phyloP scores from a whole-genome alignment of 2,329 filamentous ascomycete genomes.

The Fusarium lyarnte region DNA sequence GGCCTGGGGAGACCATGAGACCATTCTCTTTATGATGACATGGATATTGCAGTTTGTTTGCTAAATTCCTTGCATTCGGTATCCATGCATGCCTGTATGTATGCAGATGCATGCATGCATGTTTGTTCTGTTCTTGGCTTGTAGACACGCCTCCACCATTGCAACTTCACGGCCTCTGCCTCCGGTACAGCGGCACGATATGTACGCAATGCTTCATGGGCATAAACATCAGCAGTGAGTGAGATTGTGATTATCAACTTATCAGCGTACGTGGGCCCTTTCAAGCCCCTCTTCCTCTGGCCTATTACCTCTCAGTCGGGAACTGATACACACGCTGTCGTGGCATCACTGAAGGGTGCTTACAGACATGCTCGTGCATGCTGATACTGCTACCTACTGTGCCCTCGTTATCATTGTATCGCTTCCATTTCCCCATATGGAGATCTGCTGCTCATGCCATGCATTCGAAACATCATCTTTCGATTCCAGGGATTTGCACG shows the following conservation, averaged over 20 bases:
- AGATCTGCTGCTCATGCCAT: constrained; percentile 24
- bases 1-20: constrained; percentile 15
- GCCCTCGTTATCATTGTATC: constrained; percentile 13
- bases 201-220: constrained; percentile 22
- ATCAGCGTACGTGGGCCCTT: constrained; percentile 8
- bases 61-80: constrained; percentile 16
- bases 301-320: constrained; percentile 25
- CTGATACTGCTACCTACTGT: not conserved
- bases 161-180: constrained; percentile 8
- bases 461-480: constrained; percentile 24
- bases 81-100: constrained; percentile 1
- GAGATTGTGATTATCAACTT: constrained; percentile 27
- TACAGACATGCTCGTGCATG: constrained; percentile 28
- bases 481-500: constrained; percentile 14
- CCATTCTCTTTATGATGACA: constrained; percentile 24
- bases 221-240: constrained; percentile 21
- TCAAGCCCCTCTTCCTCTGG: constrained; percentile 6
- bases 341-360: constrained; percentile 20
- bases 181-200: constrained; percentile 34
- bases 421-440: constrained; percentile 30
- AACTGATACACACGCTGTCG: constrained; percentile 8
- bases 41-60: constrained; percentile 24
- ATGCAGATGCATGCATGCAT: constrained; percentile 5
- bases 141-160: constrained; percentile 28
- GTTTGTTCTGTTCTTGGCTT: constrained; percentile 8